These are phyloP conservation scores for Brassica napus DNA, from an alignment of 345 rosid species.

Conservation along the genomic window DNA sequence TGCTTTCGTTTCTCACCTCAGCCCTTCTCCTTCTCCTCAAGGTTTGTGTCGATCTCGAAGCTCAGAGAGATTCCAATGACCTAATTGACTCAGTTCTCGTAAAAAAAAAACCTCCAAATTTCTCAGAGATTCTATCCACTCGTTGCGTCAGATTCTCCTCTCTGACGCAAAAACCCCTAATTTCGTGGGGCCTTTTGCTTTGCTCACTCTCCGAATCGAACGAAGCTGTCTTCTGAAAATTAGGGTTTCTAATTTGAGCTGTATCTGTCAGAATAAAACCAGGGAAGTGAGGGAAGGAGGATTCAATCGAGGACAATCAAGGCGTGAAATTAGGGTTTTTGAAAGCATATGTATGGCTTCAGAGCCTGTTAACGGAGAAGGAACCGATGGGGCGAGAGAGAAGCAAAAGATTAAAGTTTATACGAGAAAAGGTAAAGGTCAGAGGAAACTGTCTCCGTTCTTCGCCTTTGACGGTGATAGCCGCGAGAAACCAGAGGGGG, in stretches of 20 bases:
- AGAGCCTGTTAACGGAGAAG: conserved; percentile 71
- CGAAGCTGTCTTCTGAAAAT: conserved; percentile 32
- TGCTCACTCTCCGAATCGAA: conserved; percentile 28
- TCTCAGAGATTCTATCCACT: background rate
- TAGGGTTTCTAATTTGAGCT: conserved; percentile 45
- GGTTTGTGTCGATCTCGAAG: conserved; percentile 26
- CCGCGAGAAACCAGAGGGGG: background rate
- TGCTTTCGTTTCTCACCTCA: background rate
- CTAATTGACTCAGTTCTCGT: conserved; percentile 30
- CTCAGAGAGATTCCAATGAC: conserved; percentile 12
- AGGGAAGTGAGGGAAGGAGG: conserved; percentile 8
- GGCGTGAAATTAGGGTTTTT: conserved; percentile 46
- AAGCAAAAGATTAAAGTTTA: conserved; percentile 77
- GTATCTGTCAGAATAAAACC: background rate
- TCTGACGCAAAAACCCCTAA: conserved; percentile 20
- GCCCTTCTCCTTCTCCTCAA: background rate
- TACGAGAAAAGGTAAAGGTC: conserved; percentile 61
- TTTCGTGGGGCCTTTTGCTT: conserved; percentile 22
- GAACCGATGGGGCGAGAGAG: conserved; percentile 62
- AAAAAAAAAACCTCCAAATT: conserved; percentile 1
- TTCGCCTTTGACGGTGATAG: conserved; percentile 2
- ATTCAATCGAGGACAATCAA: conserved; percentile 15
- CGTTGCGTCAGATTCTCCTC: background rate
- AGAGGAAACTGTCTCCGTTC: conserved; percentile 31
- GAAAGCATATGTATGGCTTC: conserved; percentile 89